Evolutionary conservation across 2,329 filamentous ascomycete species (phyloP).

Genomic region (Microcyclosporella mali): DNA sequence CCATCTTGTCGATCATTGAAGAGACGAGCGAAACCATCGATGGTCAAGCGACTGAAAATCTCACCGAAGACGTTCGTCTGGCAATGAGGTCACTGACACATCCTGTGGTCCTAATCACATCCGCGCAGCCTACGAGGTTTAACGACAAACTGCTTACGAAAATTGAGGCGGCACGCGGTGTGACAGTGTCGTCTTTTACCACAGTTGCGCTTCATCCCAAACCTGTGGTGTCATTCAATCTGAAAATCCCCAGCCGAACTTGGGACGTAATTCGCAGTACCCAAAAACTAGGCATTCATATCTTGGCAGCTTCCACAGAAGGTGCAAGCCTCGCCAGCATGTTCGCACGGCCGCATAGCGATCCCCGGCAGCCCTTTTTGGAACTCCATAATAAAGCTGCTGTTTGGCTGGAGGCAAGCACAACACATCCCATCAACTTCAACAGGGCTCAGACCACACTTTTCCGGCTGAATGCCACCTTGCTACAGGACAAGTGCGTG

Average conservation of each 20-base stretch:
- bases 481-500: constrained; percentile 34
- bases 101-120: constrained; percentile 52
- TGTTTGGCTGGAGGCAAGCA: constrained; percentile 2
- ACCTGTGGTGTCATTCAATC: constrained; percentile 58
- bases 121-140: constrained; percentile 17
- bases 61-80: constrained; percentile 9
- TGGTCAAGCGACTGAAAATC: background rate
- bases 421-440: background rate
- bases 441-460: constrained; percentile 12
- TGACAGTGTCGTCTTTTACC: constrained; percentile 58
- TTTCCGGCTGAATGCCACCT: constrained; percentile 31
- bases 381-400: too few species aligned
- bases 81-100: constrained; percentile 47
- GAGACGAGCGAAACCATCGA: too few species aligned
- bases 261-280: constrained; percentile 44
- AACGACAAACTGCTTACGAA: background rate
- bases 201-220: constrained; percentile 51
- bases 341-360: constrained; percentile 27
- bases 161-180: constrained; percentile 39
- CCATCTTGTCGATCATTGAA: too few species aligned
- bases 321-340: constrained; percentile 30
- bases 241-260: constrained; percentile 51
- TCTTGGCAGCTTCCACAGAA: constrained; percentile 34
- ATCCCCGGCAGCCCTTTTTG: constrained; percentile 20
- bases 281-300: constrained; percentile 45